These are phyloP conservation scores for Talaromyces rugulosus DNA, from an alignment of 2,329 filamentous ascomycete species.

Conservation along the genomic window DNA sequence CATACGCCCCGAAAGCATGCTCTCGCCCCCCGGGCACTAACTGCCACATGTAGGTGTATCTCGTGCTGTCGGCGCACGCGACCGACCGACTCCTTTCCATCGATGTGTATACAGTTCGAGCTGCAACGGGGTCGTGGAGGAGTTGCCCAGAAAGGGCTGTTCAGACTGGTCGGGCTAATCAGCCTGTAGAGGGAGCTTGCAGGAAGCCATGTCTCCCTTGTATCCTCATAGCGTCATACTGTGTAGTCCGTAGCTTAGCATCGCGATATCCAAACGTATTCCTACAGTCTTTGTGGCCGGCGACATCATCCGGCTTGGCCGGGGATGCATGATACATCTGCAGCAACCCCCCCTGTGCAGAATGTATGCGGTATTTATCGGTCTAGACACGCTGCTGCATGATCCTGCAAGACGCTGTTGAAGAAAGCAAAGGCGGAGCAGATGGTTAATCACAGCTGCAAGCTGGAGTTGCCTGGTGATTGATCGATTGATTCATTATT, in stretches of 20 bases:
- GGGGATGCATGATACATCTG: not conserved
- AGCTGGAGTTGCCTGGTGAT: not conserved
- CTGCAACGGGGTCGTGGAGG: not conserved
- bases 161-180: not conserved
- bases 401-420: not conserved
- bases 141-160: too few relatives aligned
- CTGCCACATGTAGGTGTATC: not conserved
- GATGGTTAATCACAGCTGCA: too few relatives aligned
- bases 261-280: not conserved
- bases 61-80: not conserved
- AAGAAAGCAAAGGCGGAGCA: not conserved
- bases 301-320: not conserved
- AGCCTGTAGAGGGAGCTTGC: not conserved
- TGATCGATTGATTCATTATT: not conserved
- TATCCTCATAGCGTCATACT: not conserved
- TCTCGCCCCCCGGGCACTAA: not conserved
- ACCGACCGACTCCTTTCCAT: not conserved
- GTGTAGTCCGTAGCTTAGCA: not conserved
- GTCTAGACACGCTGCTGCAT: not conserved
- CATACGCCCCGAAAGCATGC: not conserved
- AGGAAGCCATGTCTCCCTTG: not conserved
- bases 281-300: not conserved
- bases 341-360: not conserved
- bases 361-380: not conserved
- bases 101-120: not conserved